phyloP scores from a whole-genome alignment of 2,329 filamentous ascomycete genomes.

The Fusarium falciforme region DNA sequence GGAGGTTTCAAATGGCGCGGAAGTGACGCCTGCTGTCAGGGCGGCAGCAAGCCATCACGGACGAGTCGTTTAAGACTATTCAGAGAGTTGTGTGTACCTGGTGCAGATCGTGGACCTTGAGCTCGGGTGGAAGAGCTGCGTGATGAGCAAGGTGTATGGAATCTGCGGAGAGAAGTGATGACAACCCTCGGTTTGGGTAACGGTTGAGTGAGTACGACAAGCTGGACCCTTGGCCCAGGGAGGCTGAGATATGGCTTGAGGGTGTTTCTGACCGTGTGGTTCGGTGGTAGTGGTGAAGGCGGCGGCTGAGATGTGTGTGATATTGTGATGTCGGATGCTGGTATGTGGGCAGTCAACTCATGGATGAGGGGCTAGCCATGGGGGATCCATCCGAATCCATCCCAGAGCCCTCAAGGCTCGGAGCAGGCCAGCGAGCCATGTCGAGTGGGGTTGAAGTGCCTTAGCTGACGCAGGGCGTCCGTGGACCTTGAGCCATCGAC shows the following conservation, averaged over 20 bases:
- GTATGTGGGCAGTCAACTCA: conserved; percentile 43
- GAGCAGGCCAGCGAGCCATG: conserved; percentile 24
- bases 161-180: neutral
- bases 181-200: conserved; percentile 9
- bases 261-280: conserved; percentile 7
- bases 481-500: conserved; percentile 6
- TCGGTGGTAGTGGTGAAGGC: conserved; percentile 9
- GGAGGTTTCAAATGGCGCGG: conserved; percentile 30
- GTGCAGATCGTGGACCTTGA: conserved; percentile 6
- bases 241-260: conserved; percentile 24
- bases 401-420: conserved; percentile 16
- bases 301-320: conserved; percentile 39
- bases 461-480: conserved; percentile 36
- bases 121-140: neutral
- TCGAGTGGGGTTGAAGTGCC: conserved; percentile 31
- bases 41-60: conserved; percentile 19
- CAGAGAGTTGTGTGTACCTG: conserved; percentile 33
- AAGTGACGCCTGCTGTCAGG: conserved; percentile 34
- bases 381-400: conserved; percentile 26
- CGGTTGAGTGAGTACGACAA: conserved; percentile 15
- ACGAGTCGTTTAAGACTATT: conserved; percentile 21
- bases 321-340: conserved; percentile 27
- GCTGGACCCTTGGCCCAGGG: conserved; percentile 9
- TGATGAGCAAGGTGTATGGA: neutral
- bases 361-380: conserved; percentile 41